A percentile compares a stretch with the other conserved stretches of the same genome.
phyloP scores from a whole-genome alignment of 2,329 filamentous ascomycete species.

The Thielaviopsis euricoi region DNA sequence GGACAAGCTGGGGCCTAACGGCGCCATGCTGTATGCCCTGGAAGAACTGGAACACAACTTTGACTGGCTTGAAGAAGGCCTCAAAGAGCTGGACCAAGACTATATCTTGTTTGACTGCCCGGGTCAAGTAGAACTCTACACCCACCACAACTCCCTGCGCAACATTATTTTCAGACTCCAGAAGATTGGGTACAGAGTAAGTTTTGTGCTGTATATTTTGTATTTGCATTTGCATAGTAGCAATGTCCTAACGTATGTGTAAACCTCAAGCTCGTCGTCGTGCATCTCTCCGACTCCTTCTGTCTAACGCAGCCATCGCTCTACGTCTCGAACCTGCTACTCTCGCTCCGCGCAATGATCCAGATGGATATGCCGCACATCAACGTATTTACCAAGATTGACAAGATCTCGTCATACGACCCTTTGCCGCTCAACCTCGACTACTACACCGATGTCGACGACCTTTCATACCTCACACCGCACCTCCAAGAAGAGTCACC shows the following conservation, averaged over 20 bases:
- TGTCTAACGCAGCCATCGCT: conserved; percentile 84
- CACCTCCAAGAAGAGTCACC: conserved; percentile 66
- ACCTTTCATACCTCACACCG: conserved; percentile 69
- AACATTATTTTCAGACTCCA: conserved; percentile 85
- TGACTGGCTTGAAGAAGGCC: conserved; percentile 71
- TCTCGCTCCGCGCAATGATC: conserved; percentile 89
- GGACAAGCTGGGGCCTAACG: conserved; percentile 81
- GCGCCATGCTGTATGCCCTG: conserved; percentile 79
- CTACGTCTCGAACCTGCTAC: conserved; percentile 84
- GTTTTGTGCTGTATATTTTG: conserved; percentile 19
- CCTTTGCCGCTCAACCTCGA: conserved; percentile 88
- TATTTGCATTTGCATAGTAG: neutral
- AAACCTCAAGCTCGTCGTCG: conserved; percentile 59
- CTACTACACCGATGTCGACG: conserved; percentile 94
- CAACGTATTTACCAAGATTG: conserved; percentile 95
- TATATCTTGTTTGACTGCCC: conserved; percentile 94
- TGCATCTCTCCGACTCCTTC: conserved; percentile 89
- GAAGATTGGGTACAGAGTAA: conserved; percentile 80
- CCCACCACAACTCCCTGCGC: conserved; percentile 78
- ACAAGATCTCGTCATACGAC: conserved; percentile 75
- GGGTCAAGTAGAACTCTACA: conserved; percentile 92
- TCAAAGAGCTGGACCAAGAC: conserved; percentile 71
- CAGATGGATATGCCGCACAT: conserved; percentile 95
- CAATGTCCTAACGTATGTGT: conserved; percentile 17
- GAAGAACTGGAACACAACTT: conserved; percentile 91